A percentile compares a stretch with the other conserved stretches of the same genome.
Evolutionary conservation across 2,329 filamentous ascomycete species (phyloP).

Genomic region (Trichoderma hamatum): DNA sequence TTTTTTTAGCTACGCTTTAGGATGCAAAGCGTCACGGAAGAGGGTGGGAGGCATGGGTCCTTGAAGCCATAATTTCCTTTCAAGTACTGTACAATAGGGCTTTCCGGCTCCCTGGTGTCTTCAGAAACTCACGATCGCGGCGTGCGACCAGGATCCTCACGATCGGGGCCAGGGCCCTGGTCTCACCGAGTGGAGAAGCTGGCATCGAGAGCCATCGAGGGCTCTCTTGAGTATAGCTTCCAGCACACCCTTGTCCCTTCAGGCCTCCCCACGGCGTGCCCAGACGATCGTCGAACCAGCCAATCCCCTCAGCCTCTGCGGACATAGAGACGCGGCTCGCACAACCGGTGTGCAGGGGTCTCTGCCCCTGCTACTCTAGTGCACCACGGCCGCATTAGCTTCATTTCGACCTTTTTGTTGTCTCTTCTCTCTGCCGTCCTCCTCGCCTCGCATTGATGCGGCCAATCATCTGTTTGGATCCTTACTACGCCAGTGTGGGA

Average conservation of each 20-base stretch:
- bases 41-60: slow-evolving; percentile 25
- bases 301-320: slow-evolving; percentile 9
- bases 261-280: neutral
- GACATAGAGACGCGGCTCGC: slow-evolving; percentile 20
- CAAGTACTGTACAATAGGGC: slow-evolving; percentile 22
- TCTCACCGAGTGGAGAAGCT: slow-evolving; percentile 17
- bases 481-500: neutral
- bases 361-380: slow-evolving; percentile 5
- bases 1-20: slow-evolving; percentile 8
- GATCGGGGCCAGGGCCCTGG: slow-evolving; percentile 23
- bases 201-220: slow-evolving; percentile 6
- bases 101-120: slow-evolving; percentile 1
- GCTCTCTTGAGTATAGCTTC: neutral
- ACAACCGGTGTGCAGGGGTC: slow-evolving; percentile 26
- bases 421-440: slow-evolving; percentile 31
- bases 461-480: neutral
- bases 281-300: slow-evolving; percentile 22
- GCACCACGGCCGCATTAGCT: slow-evolving; percentile 31
- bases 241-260: neutral
- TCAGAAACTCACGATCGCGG: slow-evolving; percentile 21
- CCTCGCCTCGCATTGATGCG: neutral
- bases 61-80: slow-evolving; percentile 24
- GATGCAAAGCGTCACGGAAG: slow-evolving; percentile 17
- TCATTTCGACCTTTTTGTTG: slow-evolving; percentile 31
- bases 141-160: slow-evolving; percentile 10